Conservation (phyloP, 208 protist genomes). For the Phytomonas sp. region DNA sequence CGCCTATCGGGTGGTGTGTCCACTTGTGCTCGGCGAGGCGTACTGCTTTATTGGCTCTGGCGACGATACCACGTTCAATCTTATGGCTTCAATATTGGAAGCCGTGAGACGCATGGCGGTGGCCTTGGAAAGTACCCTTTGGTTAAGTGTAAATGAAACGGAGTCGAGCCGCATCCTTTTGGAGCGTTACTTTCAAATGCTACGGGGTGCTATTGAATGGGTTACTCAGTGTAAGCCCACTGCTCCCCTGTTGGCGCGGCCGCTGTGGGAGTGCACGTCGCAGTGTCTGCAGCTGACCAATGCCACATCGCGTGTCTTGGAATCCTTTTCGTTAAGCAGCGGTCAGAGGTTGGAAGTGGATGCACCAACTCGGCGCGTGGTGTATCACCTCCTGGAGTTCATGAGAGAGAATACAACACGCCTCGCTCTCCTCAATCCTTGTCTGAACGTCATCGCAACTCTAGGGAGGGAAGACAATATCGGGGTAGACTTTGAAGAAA, state of each 20-base stretch:
- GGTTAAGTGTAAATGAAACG: slow-evolving; percentile 25
- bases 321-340: slow-evolving; percentile 2
- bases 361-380: slow-evolving; percentile 9
- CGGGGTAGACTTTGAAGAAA: background rate
- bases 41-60: slow-evolving; percentile 42
- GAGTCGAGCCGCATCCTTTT: slow-evolving; percentile 22
- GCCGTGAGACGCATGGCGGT: slow-evolving; percentile 26
- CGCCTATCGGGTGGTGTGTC: slow-evolving; percentile 1
- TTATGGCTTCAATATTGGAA: slow-evolving; percentile 40
- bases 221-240: slow-evolving; percentile 16
- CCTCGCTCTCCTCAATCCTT: slow-evolving; percentile 14
- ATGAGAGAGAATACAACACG: slow-evolving; percentile 17
- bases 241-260: slow-evolving; percentile 17
- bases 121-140: slow-evolving; percentile 42
- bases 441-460: slow-evolving; percentile 6
- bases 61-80: slow-evolving; percentile 30
- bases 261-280: slow-evolving; percentile 19
- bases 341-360: slow-evolving; percentile 12
- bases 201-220: slow-evolving; percentile 23
- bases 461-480: background rate
- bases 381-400: slow-evolving; percentile 24
- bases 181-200: slow-evolving; percentile 21
- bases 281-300: slow-evolving; percentile 15
- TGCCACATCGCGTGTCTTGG: slow-evolving; percentile 15
- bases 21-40: slow-evolving; percentile 29